A percentile compares a stretch with the other conserved stretches of the same genome.
Evolutionary conservation across 371 early-diverging fungal genomes (phyloP).

Genomic region (Paraphysoderma sedebokerense): DNA sequence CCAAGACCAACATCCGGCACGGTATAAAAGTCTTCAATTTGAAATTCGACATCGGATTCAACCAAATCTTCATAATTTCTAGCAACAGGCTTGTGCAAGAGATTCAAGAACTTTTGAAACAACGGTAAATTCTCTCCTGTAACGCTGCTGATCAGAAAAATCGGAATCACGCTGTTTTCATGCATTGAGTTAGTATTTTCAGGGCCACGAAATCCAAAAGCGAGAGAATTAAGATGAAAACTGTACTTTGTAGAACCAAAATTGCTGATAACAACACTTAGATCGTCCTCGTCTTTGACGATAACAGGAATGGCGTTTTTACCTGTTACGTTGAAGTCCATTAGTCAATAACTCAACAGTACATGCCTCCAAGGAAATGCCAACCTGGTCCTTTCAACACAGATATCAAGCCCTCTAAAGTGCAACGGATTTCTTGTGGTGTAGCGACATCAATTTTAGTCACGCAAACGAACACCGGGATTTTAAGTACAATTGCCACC

Average conservation of each 20-base stretch:
- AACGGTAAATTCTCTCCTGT: slow-evolving; percentile 28
- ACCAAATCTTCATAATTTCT: neutral
- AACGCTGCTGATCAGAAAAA: slow-evolving; percentile 25
- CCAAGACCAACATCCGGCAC: slow-evolving; percentile 15
- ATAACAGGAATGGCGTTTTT: slow-evolving; percentile 20
- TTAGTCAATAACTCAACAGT: no score
- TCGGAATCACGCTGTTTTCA: slow-evolving; percentile 20
- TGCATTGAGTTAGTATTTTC: no score
- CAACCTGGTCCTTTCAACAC: slow-evolving; percentile 21
- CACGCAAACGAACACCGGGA: slow-evolving; percentile 31
- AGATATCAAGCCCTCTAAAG: slow-evolving; percentile 14
- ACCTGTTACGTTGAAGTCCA: no score
- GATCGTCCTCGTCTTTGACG: slow-evolving; percentile 21
- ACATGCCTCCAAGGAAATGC: no score
- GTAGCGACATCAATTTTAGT: slow-evolving; percentile 29
- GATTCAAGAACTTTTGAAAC: slow-evolving; percentile 18
- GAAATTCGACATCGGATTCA: slow-evolving; percentile 10
- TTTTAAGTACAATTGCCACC: slow-evolving; percentile 16
- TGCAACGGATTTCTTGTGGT: slow-evolving; percentile 14
- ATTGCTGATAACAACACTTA: slow-evolving; percentile 8
- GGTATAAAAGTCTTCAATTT: slow-evolving; percentile 22
- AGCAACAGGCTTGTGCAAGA: slow-evolving; percentile 14
- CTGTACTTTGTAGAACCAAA: slow-evolving; percentile 7
- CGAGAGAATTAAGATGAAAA: neutral
- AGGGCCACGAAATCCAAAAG: neutral